Evolutionary conservation across 768 basidiomycete genomes (phyloP).

Genomic region (Podaxis rugospora): DNA sequence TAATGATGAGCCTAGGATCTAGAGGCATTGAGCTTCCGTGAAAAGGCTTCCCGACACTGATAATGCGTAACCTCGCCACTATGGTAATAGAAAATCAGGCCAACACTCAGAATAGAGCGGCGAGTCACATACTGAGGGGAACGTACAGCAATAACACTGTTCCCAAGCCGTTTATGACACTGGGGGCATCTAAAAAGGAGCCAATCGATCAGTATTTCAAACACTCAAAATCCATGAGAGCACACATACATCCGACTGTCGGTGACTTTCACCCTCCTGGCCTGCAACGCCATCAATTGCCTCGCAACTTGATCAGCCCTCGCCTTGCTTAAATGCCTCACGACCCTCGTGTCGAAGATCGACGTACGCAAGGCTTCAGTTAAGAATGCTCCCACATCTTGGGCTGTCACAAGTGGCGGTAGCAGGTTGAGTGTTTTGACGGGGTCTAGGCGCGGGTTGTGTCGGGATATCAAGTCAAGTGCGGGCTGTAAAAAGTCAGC

Average conservation of each 20-base stretch:
- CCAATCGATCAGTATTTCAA: slow-evolving; percentile 2
- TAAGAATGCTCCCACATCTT: slow-evolving; percentile 77
- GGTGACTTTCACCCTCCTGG: slow-evolving; percentile 80
- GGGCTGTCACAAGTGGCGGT: slow-evolving; percentile 84
- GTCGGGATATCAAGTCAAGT: slow-evolving; percentile 80
- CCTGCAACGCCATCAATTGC: slow-evolving; percentile 71
- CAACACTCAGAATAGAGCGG: background rate
- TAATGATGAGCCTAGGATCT: slow-evolving; percentile 4
- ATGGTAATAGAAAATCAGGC: slow-evolving; percentile 1
- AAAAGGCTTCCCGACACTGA: slow-evolving; percentile 86
- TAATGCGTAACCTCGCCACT: slow-evolving; percentile 98
- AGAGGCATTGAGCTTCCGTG: slow-evolving; percentile 46
- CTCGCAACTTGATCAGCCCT: slow-evolving; percentile 73
- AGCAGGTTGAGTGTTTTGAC: slow-evolving; percentile 80
- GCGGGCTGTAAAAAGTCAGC: slow-evolving; percentile 73
- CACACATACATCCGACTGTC: slow-evolving; percentile 86
- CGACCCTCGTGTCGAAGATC: slow-evolving; percentile 63
- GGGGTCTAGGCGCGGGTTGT: slow-evolving; percentile 78
- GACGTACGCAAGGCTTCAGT: slow-evolving; percentile 63
- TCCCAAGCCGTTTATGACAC: slow-evolving; percentile 91
- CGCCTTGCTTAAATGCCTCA: slow-evolving; percentile 69
- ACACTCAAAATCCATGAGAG: background rate
- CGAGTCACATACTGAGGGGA: slow-evolving; percentile 61
- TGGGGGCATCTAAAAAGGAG: slow-evolving; percentile 72
- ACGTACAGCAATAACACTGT: slow-evolving; percentile 92